phyloP scores from a whole-genome alignment of 768 basidiomycete genomes.

The Terana coerulea region DNA sequence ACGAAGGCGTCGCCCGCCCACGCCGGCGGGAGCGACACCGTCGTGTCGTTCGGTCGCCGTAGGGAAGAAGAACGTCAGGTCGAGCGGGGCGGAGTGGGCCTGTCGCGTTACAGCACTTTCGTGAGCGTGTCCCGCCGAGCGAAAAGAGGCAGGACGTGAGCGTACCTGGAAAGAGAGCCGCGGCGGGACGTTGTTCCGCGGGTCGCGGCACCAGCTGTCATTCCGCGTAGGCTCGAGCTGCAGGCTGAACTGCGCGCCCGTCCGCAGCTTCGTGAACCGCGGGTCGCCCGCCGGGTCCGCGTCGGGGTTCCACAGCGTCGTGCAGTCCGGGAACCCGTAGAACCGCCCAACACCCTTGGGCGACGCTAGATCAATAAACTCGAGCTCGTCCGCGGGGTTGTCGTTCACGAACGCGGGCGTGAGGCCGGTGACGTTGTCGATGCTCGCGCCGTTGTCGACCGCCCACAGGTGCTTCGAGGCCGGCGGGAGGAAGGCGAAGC shows the following conservation, averaged over 20 bases:
- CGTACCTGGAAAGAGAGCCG: conserved; percentile 37
- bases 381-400: conserved; percentile 41
- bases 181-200: conserved; percentile 35
- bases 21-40: conserved; percentile 23
- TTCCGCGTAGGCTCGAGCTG: conserved; percentile 28
- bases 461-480: conserved; percentile 26
- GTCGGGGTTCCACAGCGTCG: conserved; percentile 38
- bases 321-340: conserved; percentile 44
- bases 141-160: not conserved
- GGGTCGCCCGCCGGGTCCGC: conserved; percentile 40
- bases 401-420: conserved; percentile 40
- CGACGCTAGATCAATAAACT: conserved; percentile 23
- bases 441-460: conserved; percentile 43
- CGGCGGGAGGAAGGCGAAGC: conserved; percentile 33
- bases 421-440: conserved; percentile 37
- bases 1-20: conserved; percentile 36
- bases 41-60: not conserved
- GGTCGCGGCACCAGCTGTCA: conserved; percentile 33
- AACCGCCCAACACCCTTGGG: conserved; percentile 10
- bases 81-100: conserved; percentile 46
- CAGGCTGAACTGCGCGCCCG: conserved; percentile 39
- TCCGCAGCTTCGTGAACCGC: conserved; percentile 27
- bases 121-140: not conserved
- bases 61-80: conserved; percentile 38
- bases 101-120: conserved; percentile 15